Evolutionary conservation across 2,329 filamentous ascomycete species (phyloP), one percentile per base, ranked within the genome.

Genomic region (Fragosphaeria purpurea): DNA sequence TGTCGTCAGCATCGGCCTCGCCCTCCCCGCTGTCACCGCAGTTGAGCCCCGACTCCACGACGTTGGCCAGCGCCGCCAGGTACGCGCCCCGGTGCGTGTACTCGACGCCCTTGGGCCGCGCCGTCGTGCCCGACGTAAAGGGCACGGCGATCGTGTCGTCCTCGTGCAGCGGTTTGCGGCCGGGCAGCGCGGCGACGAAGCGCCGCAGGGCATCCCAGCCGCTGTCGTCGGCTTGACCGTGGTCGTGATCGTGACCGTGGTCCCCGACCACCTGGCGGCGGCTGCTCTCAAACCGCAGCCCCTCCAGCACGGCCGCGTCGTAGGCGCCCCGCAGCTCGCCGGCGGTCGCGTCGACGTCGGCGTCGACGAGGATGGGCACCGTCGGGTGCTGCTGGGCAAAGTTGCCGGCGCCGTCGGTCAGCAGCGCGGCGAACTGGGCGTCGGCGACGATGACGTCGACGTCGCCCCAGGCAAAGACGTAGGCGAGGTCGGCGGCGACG

Each of bases 61-160:
- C 73, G 64, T 97, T 97, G 9, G 74, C 90, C 57, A 96, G 62
- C 0, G 88, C 75, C 0, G 88, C 91, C 10, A 98, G 74, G 62
- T 97, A 98, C 7, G 81, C 82, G 4, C 90, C 86, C 44, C 93
- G 79, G 65, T 97, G 88, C 1, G 88, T 96, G 62, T 86, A 96
- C 50, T 95, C 82, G 4, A 96, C 91, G 5, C 93, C 93, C 66
- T 98, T 97, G 2, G 93, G 93, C 34, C 79, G 75, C 1, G 90
- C 89, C 0, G 93, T 97, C 1, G 93, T 97, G 4, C 91, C 91
- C 33, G 86, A 93, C 0, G 93, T 98, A 65, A 97, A 97, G 1
- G 91, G 88, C 50, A 98, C 80, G 4, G 90, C 88, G 54, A 97
- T 77, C 58, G 88, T 77, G 53, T 81, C 82, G 57, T 95, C 85